Base-by-base conservation (phyloP, 208 protist species). In the Crithidia expoeki region DNA sequence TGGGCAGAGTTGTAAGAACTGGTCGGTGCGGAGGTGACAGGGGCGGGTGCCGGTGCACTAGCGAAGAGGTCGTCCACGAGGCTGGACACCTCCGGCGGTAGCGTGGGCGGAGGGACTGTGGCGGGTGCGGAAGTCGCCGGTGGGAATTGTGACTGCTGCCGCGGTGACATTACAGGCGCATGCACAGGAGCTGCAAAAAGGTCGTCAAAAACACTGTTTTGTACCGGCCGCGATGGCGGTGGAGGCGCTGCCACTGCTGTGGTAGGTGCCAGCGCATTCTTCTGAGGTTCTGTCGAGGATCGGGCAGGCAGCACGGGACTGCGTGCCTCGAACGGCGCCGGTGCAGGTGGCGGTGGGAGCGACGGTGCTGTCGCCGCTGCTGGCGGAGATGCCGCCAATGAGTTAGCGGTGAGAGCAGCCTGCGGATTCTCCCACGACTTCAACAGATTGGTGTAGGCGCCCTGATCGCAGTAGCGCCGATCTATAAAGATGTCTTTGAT, bases 131-230 rank as follows among this genome's bases (percentile, higher is more conserved):
- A 60, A n/a, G 60, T 21, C 46, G 60, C 14, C 1, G 46, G 46
- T 25, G 2, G 42, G 27, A 23, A 17, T 16, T 17, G 59, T 19
- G 1, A 46, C 33, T 55, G 55, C 34, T 33, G 63, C 1, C 16
- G 40, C 17, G 32, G 62, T 36, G 51, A 58, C 38, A 61, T 51
- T 17, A 55, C 30, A 14, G 74, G 46, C 12, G 68, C 51, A 40
- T 74, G 52, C 21, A 65, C 55, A 0, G 84, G 80, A 33, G 83
- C 77, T 12, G 71, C 74, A 38, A 88, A 85, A 44, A 90, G 72
- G 56, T 79, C 75, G 25, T 81, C 80, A 56, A 93, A 86, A 16
- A 83, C 34, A 52, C 88, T 78, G 11, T 83, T 52, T 49, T 57
- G 40, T 16, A 66, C 28, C 21, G 64, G 49, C 27, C 30, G 59